Percentiles rank a stretch among this genome's conserved stretches.
Evolutionary conservation across 73 alveolate genomes (phyloP).

Genomic region (Urostyla sp.): DNA sequence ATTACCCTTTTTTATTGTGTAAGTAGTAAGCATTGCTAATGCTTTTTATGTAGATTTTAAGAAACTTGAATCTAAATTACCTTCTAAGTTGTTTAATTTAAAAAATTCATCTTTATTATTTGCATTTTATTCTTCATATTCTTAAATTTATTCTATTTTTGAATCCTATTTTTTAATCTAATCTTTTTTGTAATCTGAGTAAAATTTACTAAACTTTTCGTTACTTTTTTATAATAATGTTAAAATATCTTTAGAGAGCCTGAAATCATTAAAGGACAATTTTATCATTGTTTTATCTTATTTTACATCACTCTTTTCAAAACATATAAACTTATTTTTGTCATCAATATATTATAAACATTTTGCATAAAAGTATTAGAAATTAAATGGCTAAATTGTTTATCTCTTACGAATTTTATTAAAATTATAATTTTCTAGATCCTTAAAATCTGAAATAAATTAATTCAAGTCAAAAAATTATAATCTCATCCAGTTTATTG

Average conservation of each 20-base stretch:
- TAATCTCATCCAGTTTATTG: conserved; percentile 51
- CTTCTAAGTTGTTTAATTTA: no score
- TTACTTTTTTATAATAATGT: background rate
- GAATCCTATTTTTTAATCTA: background rate
- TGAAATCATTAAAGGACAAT: conserved; percentile 19
- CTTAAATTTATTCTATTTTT: background rate
- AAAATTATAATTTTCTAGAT: conserved; percentile 24
- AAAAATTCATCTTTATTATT: no score
- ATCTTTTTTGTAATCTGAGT: background rate
- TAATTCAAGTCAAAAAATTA: conserved; percentile 8
- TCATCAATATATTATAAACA: background rate
- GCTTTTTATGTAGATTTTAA: conserved; percentile 39
- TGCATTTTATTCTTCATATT: background rate
- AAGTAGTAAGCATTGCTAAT: conserved; percentile 8
- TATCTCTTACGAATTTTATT: conserved; percentile 35
- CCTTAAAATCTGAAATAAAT: conserved; percentile 16
- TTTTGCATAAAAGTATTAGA: conserved; percentile 11
- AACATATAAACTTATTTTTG: background rate
- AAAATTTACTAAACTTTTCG: conserved; percentile 5
- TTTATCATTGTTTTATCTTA: conserved; percentile 31
- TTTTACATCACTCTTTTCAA: conserved; percentile 46
- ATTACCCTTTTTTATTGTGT: background rate
- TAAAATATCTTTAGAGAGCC: background rate
- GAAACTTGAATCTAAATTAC: no score
- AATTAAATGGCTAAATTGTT: conserved; percentile 29